Percentiles rank a stretch among this genome's conserved stretches.
Conservation (phyloP, 345 rosid genomes). For the Citrus sp. region DNA sequence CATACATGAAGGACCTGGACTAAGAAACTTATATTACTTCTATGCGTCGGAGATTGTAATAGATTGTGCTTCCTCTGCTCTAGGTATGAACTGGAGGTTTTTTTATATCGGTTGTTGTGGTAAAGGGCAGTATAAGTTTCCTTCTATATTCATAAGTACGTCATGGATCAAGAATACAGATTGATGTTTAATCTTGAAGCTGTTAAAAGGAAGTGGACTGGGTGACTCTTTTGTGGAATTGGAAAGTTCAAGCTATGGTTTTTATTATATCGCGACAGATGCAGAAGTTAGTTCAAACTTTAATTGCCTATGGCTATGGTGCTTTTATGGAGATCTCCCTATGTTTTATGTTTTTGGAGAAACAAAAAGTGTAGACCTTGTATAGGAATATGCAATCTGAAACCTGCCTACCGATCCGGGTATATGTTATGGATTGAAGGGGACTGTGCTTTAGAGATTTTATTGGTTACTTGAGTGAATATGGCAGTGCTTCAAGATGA, state of each 20-base stretch:
- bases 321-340: slow-evolving; percentile 14
- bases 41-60: slow-evolving; percentile 23
- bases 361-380: slow-evolving; percentile 10
- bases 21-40: slow-evolving; percentile 11
- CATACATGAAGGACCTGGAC: slow-evolving; percentile 21
- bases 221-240: slow-evolving; percentile 27
- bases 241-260: slow-evolving; percentile 9
- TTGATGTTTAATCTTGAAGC: slow-evolving; percentile 21
- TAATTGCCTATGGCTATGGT: slow-evolving; percentile 13
- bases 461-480: slow-evolving; percentile 1
- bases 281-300: slow-evolving; percentile 10
- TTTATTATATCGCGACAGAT: slow-evolving; percentile 13
- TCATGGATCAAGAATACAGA: slow-evolving; percentile 10
- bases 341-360: slow-evolving; percentile 14
- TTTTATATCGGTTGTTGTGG: slow-evolving; percentile 10
- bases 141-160: slow-evolving; percentile 1
- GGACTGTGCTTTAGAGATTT: neutral
- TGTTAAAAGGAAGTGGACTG: slow-evolving; percentile 16
- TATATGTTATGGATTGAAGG: slow-evolving; percentile 7
- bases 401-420: neutral
- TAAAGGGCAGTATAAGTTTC: slow-evolving; percentile 11
- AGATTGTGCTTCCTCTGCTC: slow-evolving; percentile 20
- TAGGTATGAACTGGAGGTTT: slow-evolving; percentile 31
- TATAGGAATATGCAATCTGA: slow-evolving; percentile 14
- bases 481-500: slow-evolving; percentile 10